These are phyloP conservation scores for Rosa chinensis DNA, from an alignment of 306 rosid species.

Conservation along the genomic window DNA sequence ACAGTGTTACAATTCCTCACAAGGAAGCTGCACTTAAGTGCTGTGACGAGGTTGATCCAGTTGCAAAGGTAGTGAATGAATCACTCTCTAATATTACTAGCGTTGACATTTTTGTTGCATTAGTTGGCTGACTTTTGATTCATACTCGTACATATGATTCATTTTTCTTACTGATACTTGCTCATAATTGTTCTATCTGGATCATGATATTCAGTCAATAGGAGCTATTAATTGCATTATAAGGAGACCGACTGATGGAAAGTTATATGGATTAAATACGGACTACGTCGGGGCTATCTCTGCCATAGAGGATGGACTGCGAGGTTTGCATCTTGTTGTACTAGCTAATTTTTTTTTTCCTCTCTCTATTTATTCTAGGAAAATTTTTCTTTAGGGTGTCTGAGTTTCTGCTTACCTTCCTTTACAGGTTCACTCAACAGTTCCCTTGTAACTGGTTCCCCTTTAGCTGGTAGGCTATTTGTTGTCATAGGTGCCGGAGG, in stretches of 20 bases:
- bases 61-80: conserved; percentile 70
- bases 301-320: conserved; percentile 84
- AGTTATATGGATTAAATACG: conserved; percentile 78
- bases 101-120: conserved; percentile 4
- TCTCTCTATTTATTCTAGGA: conserved; percentile 6
- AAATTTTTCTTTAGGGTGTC: conserved; percentile 14
- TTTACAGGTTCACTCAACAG: conserved; percentile 41
- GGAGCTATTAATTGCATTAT: conserved; percentile 88
- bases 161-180: background rate
- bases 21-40: conserved; percentile 73
- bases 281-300: conserved; percentile 87
- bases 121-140: conserved; percentile 17
- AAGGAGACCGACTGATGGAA: conserved; percentile 80
- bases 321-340: conserved; percentile 47
- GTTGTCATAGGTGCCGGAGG: conserved; percentile 99
- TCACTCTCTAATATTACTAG: conserved; percentile 14
- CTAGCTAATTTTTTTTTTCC: background rate
- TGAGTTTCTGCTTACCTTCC: conserved; percentile 15
- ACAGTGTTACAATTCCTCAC: conserved; percentile 83
- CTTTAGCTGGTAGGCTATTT: conserved; percentile 81
- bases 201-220: conserved; percentile 51
- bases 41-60: conserved; percentile 92
- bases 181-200: conserved; percentile 24
- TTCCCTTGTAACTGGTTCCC: conserved; percentile 47
- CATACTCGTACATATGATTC: background rate